A percentile compares a stretch with the other conserved stretches of the same genome.
Conservation (phyloP, 2,329 filamentous ascomycete genomes). For the Aspergillus sp. region DNA sequence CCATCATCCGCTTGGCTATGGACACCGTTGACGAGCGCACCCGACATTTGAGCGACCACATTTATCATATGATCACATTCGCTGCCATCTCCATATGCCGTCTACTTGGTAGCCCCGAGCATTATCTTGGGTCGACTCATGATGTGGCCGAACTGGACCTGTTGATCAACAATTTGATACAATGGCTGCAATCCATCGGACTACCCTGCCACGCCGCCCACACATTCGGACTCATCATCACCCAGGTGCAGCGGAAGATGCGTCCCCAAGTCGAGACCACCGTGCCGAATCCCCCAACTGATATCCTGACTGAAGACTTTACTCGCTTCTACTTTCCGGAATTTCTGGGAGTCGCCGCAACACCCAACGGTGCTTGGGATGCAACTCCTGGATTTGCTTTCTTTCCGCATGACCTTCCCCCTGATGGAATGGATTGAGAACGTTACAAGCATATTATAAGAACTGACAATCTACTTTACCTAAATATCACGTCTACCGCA, state of each 20-base stretch:
- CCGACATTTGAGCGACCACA: conserved; percentile 51
- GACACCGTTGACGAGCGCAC: conserved; percentile 51
- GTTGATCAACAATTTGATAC: conserved; percentile 39
- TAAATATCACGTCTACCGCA: background rate
- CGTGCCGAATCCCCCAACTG: background rate
- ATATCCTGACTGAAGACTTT: conserved; percentile 26
- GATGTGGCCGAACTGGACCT: conserved; percentile 41
- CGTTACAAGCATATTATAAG: background rate
- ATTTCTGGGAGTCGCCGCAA: conserved; percentile 36
- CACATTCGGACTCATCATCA: conserved; percentile 46
- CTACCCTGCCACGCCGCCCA: conserved; percentile 49
- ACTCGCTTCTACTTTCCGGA: conserved; percentile 36
- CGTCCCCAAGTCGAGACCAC: conserved; percentile 28
- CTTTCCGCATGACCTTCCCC: conserved; percentile 5
- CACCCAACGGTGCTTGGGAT: conserved; percentile 34
- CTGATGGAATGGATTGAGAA: conserved; percentile 1
- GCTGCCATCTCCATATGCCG: conserved; percentile 41
- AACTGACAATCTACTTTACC: background rate
- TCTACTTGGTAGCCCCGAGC: conserved; percentile 44
- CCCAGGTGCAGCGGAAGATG: conserved; percentile 37
- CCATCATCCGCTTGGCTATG: conserved; percentile 49
- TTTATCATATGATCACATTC: conserved; percentile 55
- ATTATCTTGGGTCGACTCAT: conserved; percentile 35
- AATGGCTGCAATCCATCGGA: conserved; percentile 49
- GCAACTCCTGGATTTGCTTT: conserved; percentile 31